Evolutionary conservation across 306 rosid species (phyloP).

Genomic region (Citrullus mucosospermus): DNA sequence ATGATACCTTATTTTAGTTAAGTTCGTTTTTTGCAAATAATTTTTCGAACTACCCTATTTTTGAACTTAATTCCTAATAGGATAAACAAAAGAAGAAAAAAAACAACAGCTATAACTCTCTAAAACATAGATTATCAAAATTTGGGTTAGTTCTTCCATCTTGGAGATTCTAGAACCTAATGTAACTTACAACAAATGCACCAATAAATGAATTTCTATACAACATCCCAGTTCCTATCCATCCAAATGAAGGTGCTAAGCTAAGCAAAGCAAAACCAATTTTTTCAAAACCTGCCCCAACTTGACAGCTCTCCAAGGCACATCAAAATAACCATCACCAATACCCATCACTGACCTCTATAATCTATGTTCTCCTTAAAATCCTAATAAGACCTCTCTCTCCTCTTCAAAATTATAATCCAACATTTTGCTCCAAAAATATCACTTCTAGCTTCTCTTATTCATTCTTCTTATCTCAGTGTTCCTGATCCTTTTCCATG

Average conservation of each 20-base stretch:
- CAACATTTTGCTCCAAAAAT: neutral
- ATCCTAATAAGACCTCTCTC: neutral
- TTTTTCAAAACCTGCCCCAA: neutral
- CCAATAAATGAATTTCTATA: conserved; percentile 66
- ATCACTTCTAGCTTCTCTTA: neutral
- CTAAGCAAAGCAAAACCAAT: neutral
- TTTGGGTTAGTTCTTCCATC: neutral
- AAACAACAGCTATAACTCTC: neutral
- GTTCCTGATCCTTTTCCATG: neutral
- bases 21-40: too few species aligned
- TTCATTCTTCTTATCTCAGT: neutral
- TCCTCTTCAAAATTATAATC: neutral
- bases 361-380: neutral
- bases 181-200: conserved; percentile 31
- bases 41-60: too few species aligned
- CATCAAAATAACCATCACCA: neutral
- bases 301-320: neutral
- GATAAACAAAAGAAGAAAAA: neutral
- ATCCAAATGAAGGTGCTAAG: neutral
- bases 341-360: neutral
- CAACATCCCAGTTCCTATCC: conserved; percentile 23
- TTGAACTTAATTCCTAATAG: too few species aligned
- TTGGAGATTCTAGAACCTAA: neutral
- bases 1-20: too few species aligned
- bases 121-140: neutral